Percentiles rank a stretch among this genome's conserved stretches.
These are phyloP conservation scores for Pleodorina starrii DNA, from an alignment of 139 green algal genomes.

Conservation along the genomic window DNA sequence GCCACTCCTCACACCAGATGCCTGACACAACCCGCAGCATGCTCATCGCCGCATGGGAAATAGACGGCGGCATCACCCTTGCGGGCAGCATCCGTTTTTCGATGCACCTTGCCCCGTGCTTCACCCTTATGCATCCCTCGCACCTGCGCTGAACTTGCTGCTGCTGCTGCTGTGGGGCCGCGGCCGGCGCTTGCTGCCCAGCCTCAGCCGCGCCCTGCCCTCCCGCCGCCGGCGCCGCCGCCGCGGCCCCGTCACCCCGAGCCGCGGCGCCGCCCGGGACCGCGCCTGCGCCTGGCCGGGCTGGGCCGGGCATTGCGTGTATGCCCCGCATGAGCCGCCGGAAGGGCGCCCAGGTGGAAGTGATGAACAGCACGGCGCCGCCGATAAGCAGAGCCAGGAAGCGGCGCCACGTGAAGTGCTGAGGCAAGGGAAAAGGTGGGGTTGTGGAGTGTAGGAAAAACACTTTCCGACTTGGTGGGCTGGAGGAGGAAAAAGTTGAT, in stretches of 20 bases:
- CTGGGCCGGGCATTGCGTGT: slow-evolving; percentile 12
- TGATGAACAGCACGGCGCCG: slow-evolving; percentile 72
- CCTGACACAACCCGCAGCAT: too few relatives aligned
- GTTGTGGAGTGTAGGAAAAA: too few relatives aligned
- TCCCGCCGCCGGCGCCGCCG: not conserved
- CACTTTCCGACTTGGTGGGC: too few relatives aligned
- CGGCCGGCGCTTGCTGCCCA: not conserved
- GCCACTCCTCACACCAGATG: too few relatives aligned
- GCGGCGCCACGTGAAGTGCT: slow-evolving; percentile 82
- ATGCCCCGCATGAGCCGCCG: slow-evolving; percentile 57
- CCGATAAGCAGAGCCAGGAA: slow-evolving; percentile 72
- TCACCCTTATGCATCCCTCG: not conserved
- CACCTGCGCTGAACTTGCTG: slow-evolving; percentile 17
- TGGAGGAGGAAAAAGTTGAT: too few relatives aligned
- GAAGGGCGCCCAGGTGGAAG: slow-evolving; percentile 67
- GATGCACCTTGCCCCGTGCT: too few relatives aligned
- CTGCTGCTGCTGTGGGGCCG: not conserved
- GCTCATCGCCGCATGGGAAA: too few relatives aligned
- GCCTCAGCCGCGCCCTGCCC: not conserved
- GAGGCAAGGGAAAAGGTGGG: too few relatives aligned
- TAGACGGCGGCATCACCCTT: too few relatives aligned
- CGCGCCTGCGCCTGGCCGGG: slow-evolving; percentile 3
- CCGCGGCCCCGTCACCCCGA: not conserved
- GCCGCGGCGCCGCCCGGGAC: not conserved
- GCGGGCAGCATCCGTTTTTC: too few relatives aligned